Evolutionary conservation across 768 basidiomycete genomes (phyloP).

Genomic region (Trametes villosa): DNA sequence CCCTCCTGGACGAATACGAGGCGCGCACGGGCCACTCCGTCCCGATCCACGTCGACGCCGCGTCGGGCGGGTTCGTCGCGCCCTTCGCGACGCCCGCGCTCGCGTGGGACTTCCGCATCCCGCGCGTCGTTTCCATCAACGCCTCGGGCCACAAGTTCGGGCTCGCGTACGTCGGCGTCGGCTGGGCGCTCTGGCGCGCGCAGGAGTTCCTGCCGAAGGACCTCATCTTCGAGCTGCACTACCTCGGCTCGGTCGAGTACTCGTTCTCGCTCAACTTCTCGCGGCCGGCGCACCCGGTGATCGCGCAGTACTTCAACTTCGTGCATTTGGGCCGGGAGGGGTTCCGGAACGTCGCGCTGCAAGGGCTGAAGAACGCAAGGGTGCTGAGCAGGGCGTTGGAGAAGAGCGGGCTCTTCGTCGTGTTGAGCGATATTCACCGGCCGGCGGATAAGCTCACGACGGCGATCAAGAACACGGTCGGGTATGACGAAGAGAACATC

Average conservation of each 20-base stretch:
- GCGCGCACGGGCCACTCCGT: conserved; percentile 46
- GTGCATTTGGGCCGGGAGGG: conserved; percentile 63
- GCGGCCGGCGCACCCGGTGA: conserved; percentile 62
- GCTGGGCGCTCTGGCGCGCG: conserved; percentile 67
- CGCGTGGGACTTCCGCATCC: conserved; percentile 63
- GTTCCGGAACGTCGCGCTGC: conserved; percentile 50
- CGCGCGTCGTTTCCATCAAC: conserved; percentile 63
- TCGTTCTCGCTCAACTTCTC: conserved; percentile 71
- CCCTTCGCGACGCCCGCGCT: conserved; percentile 61
- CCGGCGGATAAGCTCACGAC: conserved; percentile 34
- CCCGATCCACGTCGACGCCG: conserved; percentile 54
- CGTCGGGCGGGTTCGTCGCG: conserved; percentile 65
- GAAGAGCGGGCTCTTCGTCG: conserved; percentile 53
- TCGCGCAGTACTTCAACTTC: conserved; percentile 68
- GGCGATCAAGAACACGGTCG: conserved; percentile 38
- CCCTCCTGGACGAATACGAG: conserved; percentile 66
- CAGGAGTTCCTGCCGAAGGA: conserved; percentile 65
- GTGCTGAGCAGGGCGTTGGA: conserved; percentile 66
- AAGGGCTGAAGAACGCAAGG: conserved; percentile 63
- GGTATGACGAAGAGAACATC: conserved; percentile 54
- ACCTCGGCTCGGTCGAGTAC: conserved; percentile 66
- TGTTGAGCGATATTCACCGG: conserved; percentile 60
- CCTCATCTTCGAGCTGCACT: conserved; percentile 66
- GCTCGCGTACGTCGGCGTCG: conserved; percentile 59
- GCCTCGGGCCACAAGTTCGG: conserved; percentile 66